A percentile compares a stretch with the other conserved stretches of the same genome.
These are phyloP conservation scores for Cryomyces antarcticus DNA, from an alignment of 495 filamentous ascomycete species.

Conservation along the genomic window DNA sequence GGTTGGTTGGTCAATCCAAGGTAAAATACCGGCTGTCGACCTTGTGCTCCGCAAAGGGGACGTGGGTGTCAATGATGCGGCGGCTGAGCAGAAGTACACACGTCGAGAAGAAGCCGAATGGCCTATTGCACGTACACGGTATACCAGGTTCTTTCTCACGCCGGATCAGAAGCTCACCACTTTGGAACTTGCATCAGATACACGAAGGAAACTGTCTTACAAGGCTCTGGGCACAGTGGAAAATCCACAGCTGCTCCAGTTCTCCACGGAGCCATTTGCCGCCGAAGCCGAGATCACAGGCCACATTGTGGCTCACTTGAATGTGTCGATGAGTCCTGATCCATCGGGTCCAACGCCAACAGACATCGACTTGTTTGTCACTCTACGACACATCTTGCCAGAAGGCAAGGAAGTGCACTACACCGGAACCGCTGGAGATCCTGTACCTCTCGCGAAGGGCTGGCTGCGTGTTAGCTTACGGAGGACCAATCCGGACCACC, in stretches of 20 bases:
- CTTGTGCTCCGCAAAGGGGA: conserved; percentile 40
- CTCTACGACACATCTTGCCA: conserved; percentile 34
- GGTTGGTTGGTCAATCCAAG: conserved; percentile 32
- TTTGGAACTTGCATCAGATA: conserved; percentile 2
- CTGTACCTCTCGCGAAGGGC: conserved; percentile 31
- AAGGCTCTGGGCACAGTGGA: conserved; percentile 32
- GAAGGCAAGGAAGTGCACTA: conserved; percentile 40
- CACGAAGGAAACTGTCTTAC: conserved; percentile 26
- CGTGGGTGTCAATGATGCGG: conserved; percentile 39
- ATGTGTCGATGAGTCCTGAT: conserved; percentile 32
- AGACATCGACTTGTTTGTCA: conserved; percentile 48
- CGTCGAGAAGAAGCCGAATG: conserved; percentile 37
- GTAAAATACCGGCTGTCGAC: conserved; percentile 33
- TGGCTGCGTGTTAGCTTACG: conserved; percentile 37
- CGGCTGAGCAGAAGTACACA: conserved; percentile 28
- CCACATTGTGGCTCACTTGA: conserved; percentile 39
- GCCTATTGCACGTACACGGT: conserved; percentile 41
- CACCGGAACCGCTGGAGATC: conserved; percentile 35
- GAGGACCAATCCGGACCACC: conserved; percentile 27
- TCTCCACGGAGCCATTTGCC: conserved; percentile 32
- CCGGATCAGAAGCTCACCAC: conserved; percentile 18
- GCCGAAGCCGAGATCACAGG: conserved; percentile 45
- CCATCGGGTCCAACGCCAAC: conserved; percentile 12
- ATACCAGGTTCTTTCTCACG: conserved; percentile 33
- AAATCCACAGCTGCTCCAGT: conserved; percentile 27